These are phyloP conservation scores for Gillenia trifoliata DNA, from an alignment of 306 rosid genomes.

Conservation along the genomic window DNA sequence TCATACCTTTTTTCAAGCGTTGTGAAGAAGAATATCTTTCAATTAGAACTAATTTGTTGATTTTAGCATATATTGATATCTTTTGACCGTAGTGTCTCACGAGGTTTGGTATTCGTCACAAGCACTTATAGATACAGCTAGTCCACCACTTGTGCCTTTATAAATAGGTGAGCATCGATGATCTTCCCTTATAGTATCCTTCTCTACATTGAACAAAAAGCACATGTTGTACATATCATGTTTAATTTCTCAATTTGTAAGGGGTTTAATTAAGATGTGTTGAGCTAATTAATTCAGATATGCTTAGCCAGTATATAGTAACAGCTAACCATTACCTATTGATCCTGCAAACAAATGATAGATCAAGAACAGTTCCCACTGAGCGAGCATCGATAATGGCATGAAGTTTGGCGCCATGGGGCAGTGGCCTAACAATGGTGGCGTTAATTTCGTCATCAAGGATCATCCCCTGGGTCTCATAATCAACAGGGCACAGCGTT, in stretches of 20 bases:
- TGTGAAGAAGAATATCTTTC: no score
- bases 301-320: not conserved
- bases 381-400: slow-evolving; percentile 57
- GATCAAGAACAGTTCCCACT: slow-evolving; percentile 63
- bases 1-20: no score
- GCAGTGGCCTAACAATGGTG: slow-evolving; percentile 55
- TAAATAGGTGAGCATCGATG: slow-evolving; percentile 22
- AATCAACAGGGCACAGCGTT: slow-evolving; percentile 62
- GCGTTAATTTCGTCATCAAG: slow-evolving; percentile 61
- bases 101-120: slow-evolving; percentile 42
- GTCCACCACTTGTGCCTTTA: slow-evolving; percentile 41
- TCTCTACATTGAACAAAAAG: slow-evolving; percentile 8
- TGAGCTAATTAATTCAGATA: no score
- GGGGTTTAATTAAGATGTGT: not conserved
- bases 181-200: slow-evolving; percentile 37
- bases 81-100: slow-evolving; percentile 42
- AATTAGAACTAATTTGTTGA: not conserved
- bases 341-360: slow-evolving; percentile 50
- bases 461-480: slow-evolving; percentile 38
- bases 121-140: slow-evolving; percentile 35
- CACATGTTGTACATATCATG: no score
- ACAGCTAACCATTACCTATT: slow-evolving; percentile 28
- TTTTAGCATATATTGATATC: no score
- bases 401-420: slow-evolving; percentile 54
- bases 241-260: no score